Base-by-base conservation (phyloP, 2,329 filamentous ascomycete genomes). In the Amauroascus verrucosus region DNA sequence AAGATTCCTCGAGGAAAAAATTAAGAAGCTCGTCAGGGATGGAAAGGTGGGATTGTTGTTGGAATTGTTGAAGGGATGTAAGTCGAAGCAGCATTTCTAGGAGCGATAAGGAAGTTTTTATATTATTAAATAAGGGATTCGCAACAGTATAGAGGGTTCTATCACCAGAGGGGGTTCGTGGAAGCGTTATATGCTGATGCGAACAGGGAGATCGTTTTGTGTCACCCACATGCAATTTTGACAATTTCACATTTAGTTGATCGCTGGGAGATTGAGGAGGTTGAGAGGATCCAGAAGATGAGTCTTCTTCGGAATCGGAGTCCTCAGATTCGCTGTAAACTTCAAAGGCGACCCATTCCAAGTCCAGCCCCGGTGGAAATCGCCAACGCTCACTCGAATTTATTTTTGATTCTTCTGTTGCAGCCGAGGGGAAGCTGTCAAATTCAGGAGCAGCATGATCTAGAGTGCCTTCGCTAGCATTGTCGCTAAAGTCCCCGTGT, bases 311-410 rank as follows among this genome's bases (percentile, higher is more conserved):
- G 0, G 77, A 76, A 38, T 79, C 77, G 0, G 78, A 79, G 1
- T 76, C 72, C 2, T 81, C 76, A 26, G 76, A 72, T 61, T 87
- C 83, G 14, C 80, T 78, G 64, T 84, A 93, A 0, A 95, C 86
- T 65, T 95, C 88, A 14, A 96, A 81, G 0, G 90, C 90, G 59
- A 95, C 80, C 90, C 90, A 96, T 67, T 95, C 90, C 0, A 85
- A 82, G 60, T 95, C 90, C 0, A 95, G 74, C 56, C 89, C 85
- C 1, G 77, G 75, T 0, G 88, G 88, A 2, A 95, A 72, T 9
- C 74, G 72, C 78, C 81, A 84, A 6, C 72, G 67, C 44, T 74
- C 70, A 0, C 63, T 64, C 30, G 67, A 63, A 44, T 45, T n/a
- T 1, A 61, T 53, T 33, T 30, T 38, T 1, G 54, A 53, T 18